Evolutionary conservation across 1,284 basidiomycete genomes (phyloP).

Genomic region (Exobasidium cylindrosporum): DNA sequence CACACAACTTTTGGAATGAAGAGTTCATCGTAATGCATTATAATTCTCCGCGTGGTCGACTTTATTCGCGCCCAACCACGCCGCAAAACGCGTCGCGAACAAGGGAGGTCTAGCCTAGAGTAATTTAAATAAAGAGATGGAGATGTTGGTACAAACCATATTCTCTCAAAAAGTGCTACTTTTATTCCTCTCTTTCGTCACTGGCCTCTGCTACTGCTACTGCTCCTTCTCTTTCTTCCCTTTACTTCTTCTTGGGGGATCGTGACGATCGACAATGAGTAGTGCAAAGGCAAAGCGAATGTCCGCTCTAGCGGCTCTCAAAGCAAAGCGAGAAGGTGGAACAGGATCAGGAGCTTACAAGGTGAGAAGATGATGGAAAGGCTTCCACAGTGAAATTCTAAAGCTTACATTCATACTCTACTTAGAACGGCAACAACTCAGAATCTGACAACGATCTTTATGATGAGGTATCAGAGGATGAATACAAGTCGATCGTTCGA

Average conservation of each 20-base stretch:
- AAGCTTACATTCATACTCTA: neutral
- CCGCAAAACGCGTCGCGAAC: neutral
- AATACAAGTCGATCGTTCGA: slow-evolving; percentile 81
- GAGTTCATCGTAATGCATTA: too few relatives aligned
- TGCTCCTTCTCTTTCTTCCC: neutral
- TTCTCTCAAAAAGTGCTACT: neutral
- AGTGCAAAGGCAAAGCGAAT: slow-evolving; percentile 14
- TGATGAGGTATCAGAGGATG: slow-evolving; percentile 86
- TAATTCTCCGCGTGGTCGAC: too few relatives aligned
- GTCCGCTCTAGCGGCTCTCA: slow-evolving; percentile 47
- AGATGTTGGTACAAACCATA: neutral
- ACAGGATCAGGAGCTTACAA: slow-evolving; percentile 12
- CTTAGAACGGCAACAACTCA: slow-evolving; percentile 8
- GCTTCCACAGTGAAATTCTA: too few relatives aligned
- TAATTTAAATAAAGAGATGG: neutral
- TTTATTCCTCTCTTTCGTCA: neutral
- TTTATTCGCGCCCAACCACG: too few relatives aligned
- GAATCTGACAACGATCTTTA: slow-evolving; percentile 69
- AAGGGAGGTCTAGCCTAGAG: neutral
- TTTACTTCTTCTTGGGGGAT: neutral
- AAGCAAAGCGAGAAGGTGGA: slow-evolving; percentile 43
- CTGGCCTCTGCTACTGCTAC: neutral
- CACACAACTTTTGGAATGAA: too few relatives aligned
- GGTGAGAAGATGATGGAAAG: neutral
- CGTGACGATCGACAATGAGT: slow-evolving; percentile 4